Conservation (phyloP, 768 basidiomycete genomes). For the Auricularia auricula-judae region DNA sequence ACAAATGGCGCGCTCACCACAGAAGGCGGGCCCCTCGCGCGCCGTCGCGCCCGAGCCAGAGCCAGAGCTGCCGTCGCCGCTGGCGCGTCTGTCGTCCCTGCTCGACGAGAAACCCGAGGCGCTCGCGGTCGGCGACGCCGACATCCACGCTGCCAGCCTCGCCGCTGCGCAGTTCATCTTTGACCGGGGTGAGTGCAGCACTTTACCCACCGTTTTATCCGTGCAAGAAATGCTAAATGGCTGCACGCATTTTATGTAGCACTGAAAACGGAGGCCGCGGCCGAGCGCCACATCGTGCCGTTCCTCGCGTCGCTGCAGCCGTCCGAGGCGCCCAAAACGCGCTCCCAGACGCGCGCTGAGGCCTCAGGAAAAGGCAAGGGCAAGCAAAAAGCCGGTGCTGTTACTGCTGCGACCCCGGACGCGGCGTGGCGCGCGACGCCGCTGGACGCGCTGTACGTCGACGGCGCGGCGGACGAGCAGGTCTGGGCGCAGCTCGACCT, state of each 20-base stretch:
- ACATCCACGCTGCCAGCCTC: slow-evolving; percentile 47
- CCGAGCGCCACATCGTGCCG: slow-evolving; percentile 50
- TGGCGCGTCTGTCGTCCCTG: slow-evolving; percentile 15
- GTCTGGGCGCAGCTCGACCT: slow-evolving; percentile 93
- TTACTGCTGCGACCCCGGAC: background rate
- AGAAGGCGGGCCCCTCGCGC: background rate
- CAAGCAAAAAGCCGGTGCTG: background rate
- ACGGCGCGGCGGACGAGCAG: slow-evolving; percentile 76
- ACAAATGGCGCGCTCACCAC: background rate
- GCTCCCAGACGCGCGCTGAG: slow-evolving; percentile 44
- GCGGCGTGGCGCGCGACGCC: slow-evolving; percentile 42
- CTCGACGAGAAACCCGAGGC: slow-evolving; percentile 44
- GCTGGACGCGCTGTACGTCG: slow-evolving; percentile 58
- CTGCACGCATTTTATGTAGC: slow-evolving; percentile 27
- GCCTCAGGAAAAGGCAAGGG: slow-evolving; percentile 2
- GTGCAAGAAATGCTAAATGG: no score
- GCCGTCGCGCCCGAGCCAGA: background rate
- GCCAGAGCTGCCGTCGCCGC: background rate
- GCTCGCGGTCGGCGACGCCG: slow-evolving; percentile 42
- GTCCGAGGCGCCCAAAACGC: slow-evolving; percentile 60
- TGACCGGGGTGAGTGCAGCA: slow-evolving; percentile 47
- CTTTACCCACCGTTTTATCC: no score
- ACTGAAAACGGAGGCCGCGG: slow-evolving; percentile 52
- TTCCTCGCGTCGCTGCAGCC: slow-evolving; percentile 60
- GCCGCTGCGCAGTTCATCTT: slow-evolving; percentile 65